phyloP scores from a whole-genome alignment of 73 alveolate species.

The Paramecium biaurelia region DNA sequence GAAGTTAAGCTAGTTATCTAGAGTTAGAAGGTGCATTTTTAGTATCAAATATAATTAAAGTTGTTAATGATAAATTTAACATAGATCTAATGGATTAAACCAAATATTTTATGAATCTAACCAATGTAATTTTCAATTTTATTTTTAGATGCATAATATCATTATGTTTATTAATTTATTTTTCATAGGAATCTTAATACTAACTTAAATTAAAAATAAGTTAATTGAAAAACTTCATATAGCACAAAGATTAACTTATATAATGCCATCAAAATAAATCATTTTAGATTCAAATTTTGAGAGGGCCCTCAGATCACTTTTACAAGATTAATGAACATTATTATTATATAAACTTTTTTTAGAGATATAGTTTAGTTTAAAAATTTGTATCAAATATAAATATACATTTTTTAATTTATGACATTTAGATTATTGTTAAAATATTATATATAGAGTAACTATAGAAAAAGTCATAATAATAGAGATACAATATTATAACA shows the following conservation, averaged over 20 bases:
- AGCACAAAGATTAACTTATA: not conserved
- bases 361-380: too few species aligned
- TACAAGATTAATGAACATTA: not conserved
- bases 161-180: not conserved
- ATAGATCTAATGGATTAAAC: not conserved
- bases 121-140: not conserved
- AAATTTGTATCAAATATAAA: too few species aligned
- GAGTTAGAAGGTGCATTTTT: conserved; percentile 39
- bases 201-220: not conserved
- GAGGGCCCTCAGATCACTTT: not conserved
- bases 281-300: not conserved
- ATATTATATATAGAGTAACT: too few species aligned
- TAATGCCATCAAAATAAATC: not conserved
- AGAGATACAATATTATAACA: not conserved
- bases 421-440: too few species aligned
- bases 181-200: not conserved
- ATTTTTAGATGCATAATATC: not conserved
- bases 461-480: too few species aligned
- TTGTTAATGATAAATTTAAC: not conserved
- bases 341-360: not conserved
- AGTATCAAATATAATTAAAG: not conserved
- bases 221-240: not conserved
- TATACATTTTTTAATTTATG: too few species aligned
- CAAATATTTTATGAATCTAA: not conserved
- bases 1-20: not conserved